Conservation (phyloP, 768 basidiomycete genomes). For the Lactarius sp. region DNA sequence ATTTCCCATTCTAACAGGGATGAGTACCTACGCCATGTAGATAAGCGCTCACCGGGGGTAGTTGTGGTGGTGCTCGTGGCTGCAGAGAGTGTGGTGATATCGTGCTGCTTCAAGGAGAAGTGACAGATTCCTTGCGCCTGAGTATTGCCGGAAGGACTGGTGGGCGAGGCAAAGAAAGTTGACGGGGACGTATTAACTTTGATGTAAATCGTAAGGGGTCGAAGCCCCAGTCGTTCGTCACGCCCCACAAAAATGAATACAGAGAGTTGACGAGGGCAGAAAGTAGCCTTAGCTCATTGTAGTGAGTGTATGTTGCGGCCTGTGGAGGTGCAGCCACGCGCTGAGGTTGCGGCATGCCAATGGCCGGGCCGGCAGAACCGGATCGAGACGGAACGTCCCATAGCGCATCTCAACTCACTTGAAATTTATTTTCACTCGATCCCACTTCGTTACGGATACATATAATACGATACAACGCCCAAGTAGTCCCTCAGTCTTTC, state of each 20-base stretch:
- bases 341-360: no score
- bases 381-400: no score
- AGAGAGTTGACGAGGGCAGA: constrained; percentile 82
- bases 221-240: constrained; percentile 97
- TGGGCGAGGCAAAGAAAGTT: constrained; percentile 36
- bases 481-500: no score
- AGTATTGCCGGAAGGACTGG: constrained; percentile 46
- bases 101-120: constrained; percentile 18
- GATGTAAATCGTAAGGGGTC: constrained; percentile 50
- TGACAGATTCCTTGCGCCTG: constrained; percentile 31
- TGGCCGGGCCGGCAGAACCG: no score
- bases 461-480: no score
- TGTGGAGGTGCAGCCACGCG: no score
- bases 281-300: constrained; percentile 54
- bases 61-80: background rate
- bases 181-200: constrained; percentile 26
- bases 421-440: no score
- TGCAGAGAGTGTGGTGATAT: background rate
- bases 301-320: no score
- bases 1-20: constrained; percentile 97
- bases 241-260: constrained; percentile 99
- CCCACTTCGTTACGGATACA: no score
- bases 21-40: constrained; percentile 89
- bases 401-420: no score
- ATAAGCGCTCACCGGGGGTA: constrained; percentile 24